Percentiles rank a stretch among this genome's conserved stretches.
These are phyloP conservation scores for Geotrichum phurueaensis DNA, from an alignment of 1,139 yeast species.

Conservation along the genomic window DNA sequence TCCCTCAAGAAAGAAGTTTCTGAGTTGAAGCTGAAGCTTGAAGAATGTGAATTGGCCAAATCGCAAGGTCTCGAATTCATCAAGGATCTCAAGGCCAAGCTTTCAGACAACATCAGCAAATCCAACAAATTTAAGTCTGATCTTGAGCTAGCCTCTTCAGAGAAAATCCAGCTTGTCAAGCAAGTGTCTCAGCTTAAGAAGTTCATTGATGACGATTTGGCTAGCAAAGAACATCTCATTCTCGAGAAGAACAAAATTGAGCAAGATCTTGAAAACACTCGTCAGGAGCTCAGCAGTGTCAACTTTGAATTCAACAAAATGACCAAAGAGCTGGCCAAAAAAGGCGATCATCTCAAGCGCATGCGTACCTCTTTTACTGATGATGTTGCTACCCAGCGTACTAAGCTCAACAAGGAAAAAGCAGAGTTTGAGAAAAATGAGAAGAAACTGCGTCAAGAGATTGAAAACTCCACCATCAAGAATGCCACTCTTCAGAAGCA, in stretches of 20 bases:
- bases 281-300: conserved; percentile 22
- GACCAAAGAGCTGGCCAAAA: conserved; percentile 25
- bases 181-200: conserved; percentile 25
- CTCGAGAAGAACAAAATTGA: conserved; percentile 29
- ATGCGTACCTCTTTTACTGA: conserved; percentile 35
- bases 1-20: conserved; percentile 27
- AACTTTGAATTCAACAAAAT: conserved; percentile 29
- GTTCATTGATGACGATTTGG: conserved; percentile 22
- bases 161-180: conserved; percentile 15
- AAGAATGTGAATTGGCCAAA: conserved; percentile 28
- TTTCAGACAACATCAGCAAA: conserved; percentile 17
- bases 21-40: conserved; percentile 39
- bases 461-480: conserved; percentile 25
- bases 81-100: conserved; percentile 15
- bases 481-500: conserved; percentile 26
- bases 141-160: conserved; percentile 11
- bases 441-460: conserved; percentile 33
- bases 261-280: conserved; percentile 24
- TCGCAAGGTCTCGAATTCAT: conserved; percentile 8
- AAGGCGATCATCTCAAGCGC: conserved; percentile 34
- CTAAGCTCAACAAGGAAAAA: conserved; percentile 29
- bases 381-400: conserved; percentile 44
- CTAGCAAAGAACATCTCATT: conserved; percentile 22
- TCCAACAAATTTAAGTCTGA: conserved; percentile 15
- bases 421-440: conserved; percentile 40